Evolutionary conservation across 768 basidiomycete genomes (phyloP).

Genomic region (Rhodosporidiobolus odoratus): DNA sequence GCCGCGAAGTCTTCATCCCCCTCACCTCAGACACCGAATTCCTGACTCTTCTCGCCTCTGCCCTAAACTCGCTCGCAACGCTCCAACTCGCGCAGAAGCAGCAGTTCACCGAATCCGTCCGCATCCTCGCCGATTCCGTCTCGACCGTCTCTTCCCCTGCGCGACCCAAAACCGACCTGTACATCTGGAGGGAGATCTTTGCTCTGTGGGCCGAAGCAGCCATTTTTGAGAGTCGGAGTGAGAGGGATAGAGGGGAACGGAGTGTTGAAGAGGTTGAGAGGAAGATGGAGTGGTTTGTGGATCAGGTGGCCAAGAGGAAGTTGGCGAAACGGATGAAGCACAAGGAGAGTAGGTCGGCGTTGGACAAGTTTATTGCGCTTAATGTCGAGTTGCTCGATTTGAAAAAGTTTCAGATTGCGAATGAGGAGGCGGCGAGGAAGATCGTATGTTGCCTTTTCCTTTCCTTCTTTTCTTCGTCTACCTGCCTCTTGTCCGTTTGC

Average conservation of each 20-base stretch:
- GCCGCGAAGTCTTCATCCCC: slow-evolving; percentile 64
- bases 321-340: slow-evolving; percentile 58
- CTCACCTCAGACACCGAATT: slow-evolving; percentile 75
- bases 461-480: not conserved
- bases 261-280: slow-evolving; percentile 65
- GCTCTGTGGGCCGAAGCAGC: slow-evolving; percentile 77
- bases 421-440: slow-evolving; percentile 82
- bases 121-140: slow-evolving; percentile 51
- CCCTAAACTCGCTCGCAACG: slow-evolving; percentile 54
- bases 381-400: slow-evolving; percentile 74
- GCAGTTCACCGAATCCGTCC: slow-evolving; percentile 53
- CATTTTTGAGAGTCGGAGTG: slow-evolving; percentile 70
- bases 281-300: slow-evolving; percentile 60
- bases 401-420: slow-evolving; percentile 80
- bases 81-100: slow-evolving; percentile 53
- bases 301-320: slow-evolving; percentile 57
- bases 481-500: not conserved
- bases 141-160: slow-evolving; percentile 46
- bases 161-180: slow-evolving; percentile 58
- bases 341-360: slow-evolving; percentile 56
- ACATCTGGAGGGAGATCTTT: slow-evolving; percentile 85
- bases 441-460: slow-evolving; percentile 49
- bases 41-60: slow-evolving; percentile 62
- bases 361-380: slow-evolving; percentile 67
- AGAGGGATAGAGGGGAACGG: slow-evolving; percentile 60